These are phyloP conservation scores for Xylaria sp. DNA, from an alignment of 2,329 filamentous ascomycete species.

Conservation along the genomic window DNA sequence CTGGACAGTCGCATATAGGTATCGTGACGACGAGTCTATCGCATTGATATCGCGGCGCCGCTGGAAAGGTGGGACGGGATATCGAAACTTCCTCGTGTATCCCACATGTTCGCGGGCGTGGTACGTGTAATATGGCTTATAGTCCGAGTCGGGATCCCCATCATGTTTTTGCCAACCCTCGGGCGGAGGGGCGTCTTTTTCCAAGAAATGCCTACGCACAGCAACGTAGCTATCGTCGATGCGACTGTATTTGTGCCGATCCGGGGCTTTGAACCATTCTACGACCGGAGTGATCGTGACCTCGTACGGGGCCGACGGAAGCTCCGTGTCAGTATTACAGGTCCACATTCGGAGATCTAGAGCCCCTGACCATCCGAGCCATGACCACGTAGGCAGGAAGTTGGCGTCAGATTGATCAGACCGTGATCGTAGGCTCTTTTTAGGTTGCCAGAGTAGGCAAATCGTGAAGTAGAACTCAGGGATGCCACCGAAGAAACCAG, in stretches of 20 bases:
- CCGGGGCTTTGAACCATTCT: slow-evolving; percentile 22
- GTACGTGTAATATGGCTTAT: slow-evolving; percentile 23
- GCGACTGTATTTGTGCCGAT: slow-evolving; percentile 1
- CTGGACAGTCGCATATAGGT: slow-evolving; percentile 15
- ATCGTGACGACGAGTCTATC: slow-evolving; percentile 14
- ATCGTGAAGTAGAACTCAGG: slow-evolving; percentile 30
- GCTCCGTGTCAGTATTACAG: slow-evolving; percentile 21
- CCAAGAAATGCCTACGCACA: slow-evolving; percentile 18
- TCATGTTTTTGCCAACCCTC: slow-evolving; percentile 17
- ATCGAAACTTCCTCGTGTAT: slow-evolving; percentile 19
- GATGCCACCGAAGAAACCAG: slow-evolving; percentile 23
- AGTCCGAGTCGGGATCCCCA: slow-evolving; percentile 2
- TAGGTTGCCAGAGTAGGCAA: slow-evolving; percentile 28
- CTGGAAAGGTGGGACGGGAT: slow-evolving; percentile 22
- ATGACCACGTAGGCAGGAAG: slow-evolving; percentile 25
- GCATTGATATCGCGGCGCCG: slow-evolving; percentile 19
- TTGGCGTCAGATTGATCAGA: slow-evolving; percentile 1
- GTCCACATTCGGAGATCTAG: slow-evolving; percentile 27
- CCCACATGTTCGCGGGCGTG: slow-evolving; percentile 15
- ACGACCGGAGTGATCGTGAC: slow-evolving; percentile 17
- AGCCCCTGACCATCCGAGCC: slow-evolving; percentile 26
- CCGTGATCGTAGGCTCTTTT: slow-evolving; percentile 12
- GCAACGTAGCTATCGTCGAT: slow-evolving; percentile 11
- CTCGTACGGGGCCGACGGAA: slow-evolving; percentile 10
- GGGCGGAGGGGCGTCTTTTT: slow-evolving; percentile 2